Conservation (phyloP, 495 filamentous ascomycete genomes). For the Hypomontagnella submonticulosa region DNA sequence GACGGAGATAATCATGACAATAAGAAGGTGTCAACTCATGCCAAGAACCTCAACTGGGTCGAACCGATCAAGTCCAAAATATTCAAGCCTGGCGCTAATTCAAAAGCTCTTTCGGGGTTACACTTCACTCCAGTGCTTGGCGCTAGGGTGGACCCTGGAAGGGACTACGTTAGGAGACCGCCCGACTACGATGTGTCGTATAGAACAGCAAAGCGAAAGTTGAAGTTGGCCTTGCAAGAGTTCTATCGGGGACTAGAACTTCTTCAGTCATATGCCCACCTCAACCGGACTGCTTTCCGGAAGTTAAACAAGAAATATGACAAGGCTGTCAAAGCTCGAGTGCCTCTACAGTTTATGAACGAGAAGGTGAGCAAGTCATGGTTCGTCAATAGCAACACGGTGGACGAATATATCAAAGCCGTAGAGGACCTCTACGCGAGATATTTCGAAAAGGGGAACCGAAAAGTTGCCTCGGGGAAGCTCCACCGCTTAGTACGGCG, state of each 20-base stretch:
- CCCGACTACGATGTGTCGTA: constrained; percentile 74
- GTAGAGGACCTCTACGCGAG: constrained; percentile 92
- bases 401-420: constrained; percentile 78
- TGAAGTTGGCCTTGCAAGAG: constrained; percentile 90
- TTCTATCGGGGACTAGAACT: constrained; percentile 93
- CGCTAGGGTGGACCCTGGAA: constrained; percentile 52
- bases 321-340: constrained; percentile 82
- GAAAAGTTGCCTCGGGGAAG: constrained; percentile 88
- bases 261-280: constrained; percentile 85
- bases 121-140: constrained; percentile 53
- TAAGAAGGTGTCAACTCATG: constrained; percentile 39
- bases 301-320: constrained; percentile 99
- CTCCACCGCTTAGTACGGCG: constrained; percentile 75
- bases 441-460: constrained; percentile 91
- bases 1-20: constrained; percentile 40
- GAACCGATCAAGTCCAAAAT: constrained; percentile 56
- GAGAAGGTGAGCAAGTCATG: constrained; percentile 91
- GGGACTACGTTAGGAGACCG: constrained; percentile 73
- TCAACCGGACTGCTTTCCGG: constrained; percentile 92
- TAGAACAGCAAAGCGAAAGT: constrained; percentile 84
- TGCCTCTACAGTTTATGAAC: constrained; percentile 83
- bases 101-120: constrained; percentile 56
- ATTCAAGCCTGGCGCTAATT: constrained; percentile 59
- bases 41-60: constrained; percentile 50
- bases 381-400: constrained; percentile 86